Percentiles rank a stretch among this genome's conserved stretches.
Conservation (phyloP, 1,139 yeast species). For the Fermentozyma sake region DNA sequence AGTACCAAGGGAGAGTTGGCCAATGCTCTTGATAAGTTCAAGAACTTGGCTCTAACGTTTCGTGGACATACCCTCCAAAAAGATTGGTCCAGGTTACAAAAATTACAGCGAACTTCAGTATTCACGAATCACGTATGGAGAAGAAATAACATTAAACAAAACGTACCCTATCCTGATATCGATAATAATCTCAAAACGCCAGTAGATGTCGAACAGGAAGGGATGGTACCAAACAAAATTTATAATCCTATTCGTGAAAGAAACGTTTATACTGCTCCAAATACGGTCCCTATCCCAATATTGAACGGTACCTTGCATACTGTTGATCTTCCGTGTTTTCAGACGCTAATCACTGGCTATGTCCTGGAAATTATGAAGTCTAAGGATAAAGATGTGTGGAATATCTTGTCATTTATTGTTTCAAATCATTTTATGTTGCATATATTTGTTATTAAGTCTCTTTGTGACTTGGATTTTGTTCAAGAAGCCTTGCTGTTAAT, state of each 20-base stretch:
- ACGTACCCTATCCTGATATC: no score
- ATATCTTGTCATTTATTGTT: slow-evolving; percentile 15
- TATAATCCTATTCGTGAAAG: slow-evolving; percentile 26
- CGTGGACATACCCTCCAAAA: slow-evolving; percentile 13
- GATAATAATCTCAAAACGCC: slow-evolving; percentile 13
- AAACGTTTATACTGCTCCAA: slow-evolving; percentile 23
- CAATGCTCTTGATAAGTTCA: slow-evolving; percentile 24
- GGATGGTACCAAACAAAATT: slow-evolving; percentile 9
- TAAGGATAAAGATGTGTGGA: slow-evolving; percentile 7
- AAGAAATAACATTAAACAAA: slow-evolving; percentile 18
- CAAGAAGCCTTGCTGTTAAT: slow-evolving; percentile 25
- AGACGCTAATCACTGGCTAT: slow-evolving; percentile 15
- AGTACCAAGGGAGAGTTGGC: slow-evolving; percentile 19
- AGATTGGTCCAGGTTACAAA: slow-evolving; percentile 7
- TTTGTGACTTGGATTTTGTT: slow-evolving; percentile 22
- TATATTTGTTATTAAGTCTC: slow-evolving; percentile 22
- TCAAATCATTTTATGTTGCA: slow-evolving; percentile 23
- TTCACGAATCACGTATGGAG: slow-evolving; percentile 23
- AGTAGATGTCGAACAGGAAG: slow-evolving; percentile 19
- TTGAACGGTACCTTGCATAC: slow-evolving; percentile 23
- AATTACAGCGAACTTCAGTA: slow-evolving; percentile 11
- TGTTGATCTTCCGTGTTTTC: slow-evolving; percentile 31
- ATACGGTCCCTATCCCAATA: slow-evolving; percentile 18
- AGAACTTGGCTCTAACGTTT: slow-evolving; percentile 16
- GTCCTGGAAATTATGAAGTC: slow-evolving; percentile 12